Evolutionary conservation across 2,329 filamentous ascomycete genomes (phyloP), one percentile per base, ranked within the genome.

Genomic region (Xylaria arbuscula): DNA sequence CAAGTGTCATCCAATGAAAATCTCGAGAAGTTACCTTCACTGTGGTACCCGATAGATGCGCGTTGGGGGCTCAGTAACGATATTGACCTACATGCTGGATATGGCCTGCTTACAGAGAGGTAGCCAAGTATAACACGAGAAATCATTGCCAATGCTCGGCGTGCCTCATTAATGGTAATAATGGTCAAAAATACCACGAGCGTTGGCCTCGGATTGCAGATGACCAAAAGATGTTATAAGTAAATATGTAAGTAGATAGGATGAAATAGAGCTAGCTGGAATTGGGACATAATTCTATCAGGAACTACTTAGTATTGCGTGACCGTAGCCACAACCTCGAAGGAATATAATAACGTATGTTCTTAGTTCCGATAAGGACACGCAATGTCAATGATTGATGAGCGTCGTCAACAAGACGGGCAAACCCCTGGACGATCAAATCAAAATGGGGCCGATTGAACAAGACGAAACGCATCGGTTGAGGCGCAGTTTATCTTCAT

Each of bases 401-500:
- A 15, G 54, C 5, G 34, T 28, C 34, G n/a, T 17, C 19, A 38
- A 56, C 13, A 40, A 36, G 28, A 32, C 10, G n/a, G 40, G 40
- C 40, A 7, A 11, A 32, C 40, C 58, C 64, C 58, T 66, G 51
- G n/a, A 38, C 50, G 24, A 47, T 32, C 64, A 36, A 63, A 62
- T 62, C 42, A n/a, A 66, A 62, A 34, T 32, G 54, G 22, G 63
- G 60, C 42, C 55, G 48, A 58, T 58, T 40, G 58, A 60, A 56
- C 24, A 15, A 60, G 58, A 62, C 62, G 58, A 68, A 70, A 70
- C 65, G 54, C 47, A 45, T 59, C 38, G n/a, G 59, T 24, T 51
- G 68, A 66, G 68, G 68, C 68, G 68, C 65, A 70, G 68, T 62
- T 59, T 7, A 28, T 15, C n/a, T 48, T 36, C 17, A n/a, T 19